Base-by-base conservation (phyloP, 441 rosid genomes). In the Dalechampia spathulata region DNA sequence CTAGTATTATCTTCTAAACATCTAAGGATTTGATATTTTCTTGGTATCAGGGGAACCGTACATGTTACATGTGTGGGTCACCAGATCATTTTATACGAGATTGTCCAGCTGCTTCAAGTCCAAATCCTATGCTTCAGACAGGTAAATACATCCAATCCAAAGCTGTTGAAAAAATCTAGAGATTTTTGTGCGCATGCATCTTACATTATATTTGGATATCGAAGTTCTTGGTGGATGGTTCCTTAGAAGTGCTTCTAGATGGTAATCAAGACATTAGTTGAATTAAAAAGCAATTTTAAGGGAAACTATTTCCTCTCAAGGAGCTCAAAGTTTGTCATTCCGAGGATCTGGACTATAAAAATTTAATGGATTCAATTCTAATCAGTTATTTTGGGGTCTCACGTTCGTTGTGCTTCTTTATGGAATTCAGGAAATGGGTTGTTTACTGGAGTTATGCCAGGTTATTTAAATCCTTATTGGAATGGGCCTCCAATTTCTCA, bases 31-130 rank as follows among this genome's bases (percentile, higher is more conserved):
- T 4, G 27, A 5, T 38, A 41, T 64, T 51, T 67, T 17, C n/a
- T 70, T 57, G 46, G 45, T 48, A 52, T 44, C 59, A 77, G 78
- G 78, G 75, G 55, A 52, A 37, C n/a, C 75, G 77, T 50, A 67
- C 74, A 11, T 80, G 85, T 67, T 80, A 68, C 72, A 51, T 62
- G 67, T 77, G 82, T 43, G 85, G 82, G 47, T 80, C 78, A 53
- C 76, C 72, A 22, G 71, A 69, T 69, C 85, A 80, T 67, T 69
- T 80, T 28, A 66, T 72, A 43, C 72, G 82, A 65, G 72, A 72
- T 54, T 77, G 85, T 70, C 82, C 75, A 10, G 71, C 58, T 49
- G 73, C 73, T 57, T 59, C 58, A 26, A 66, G 41, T 67, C 62
- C 52, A 10, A 59, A 49, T 68, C 55, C 68, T 43, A 64, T 68